A percentile compares a stretch with the other conserved stretches of the same genome.
Conservation (phyloP, 805 yeast species). For the Metahyphopichia silvanorum region DNA sequence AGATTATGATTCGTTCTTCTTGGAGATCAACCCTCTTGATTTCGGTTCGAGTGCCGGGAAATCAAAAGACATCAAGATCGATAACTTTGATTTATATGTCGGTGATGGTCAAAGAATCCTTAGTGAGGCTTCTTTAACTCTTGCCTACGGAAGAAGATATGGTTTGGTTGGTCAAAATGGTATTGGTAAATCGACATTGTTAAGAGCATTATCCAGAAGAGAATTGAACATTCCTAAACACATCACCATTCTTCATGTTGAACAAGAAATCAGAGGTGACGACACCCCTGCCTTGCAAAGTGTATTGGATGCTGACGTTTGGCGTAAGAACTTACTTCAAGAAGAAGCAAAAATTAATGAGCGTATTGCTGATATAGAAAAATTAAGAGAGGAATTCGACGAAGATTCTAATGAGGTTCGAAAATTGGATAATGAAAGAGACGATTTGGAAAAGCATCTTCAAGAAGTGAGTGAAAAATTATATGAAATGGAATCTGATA, state of each 20-base stretch:
- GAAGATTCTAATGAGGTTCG: constrained; percentile 71
- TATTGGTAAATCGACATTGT: constrained; percentile 96
- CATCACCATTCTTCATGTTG: constrained; percentile 93
- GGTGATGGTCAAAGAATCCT: constrained; percentile 94
- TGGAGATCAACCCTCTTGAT: constrained; percentile 93
- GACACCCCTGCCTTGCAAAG: constrained; percentile 88
- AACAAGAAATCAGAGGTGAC: constrained; percentile 95
- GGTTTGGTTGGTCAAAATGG: constrained; percentile 99
- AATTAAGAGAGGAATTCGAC: constrained; percentile 65
- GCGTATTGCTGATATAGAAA: constrained; percentile 72
- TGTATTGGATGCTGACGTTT: constrained; percentile 98
- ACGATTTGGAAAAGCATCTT: constrained; percentile 76
- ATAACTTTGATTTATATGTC: constrained; percentile 88
- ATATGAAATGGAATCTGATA: constrained; percentile 92
- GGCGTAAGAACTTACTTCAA: constrained; percentile 85
- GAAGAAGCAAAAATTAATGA: constrained; percentile 77
- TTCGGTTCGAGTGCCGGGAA: constrained; percentile 82
- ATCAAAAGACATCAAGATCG: constrained; percentile 94
- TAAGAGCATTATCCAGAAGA: constrained; percentile 89
- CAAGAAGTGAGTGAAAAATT: constrained; percentile 79
- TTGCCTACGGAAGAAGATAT: constrained; percentile 90
- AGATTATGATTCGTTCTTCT: constrained; percentile 91
- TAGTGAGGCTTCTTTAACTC: constrained; percentile 80
- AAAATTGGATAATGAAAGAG: constrained; percentile 85
- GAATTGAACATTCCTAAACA: constrained; percentile 93